Base-by-base conservation (phyloP, 495 filamentous ascomycete genomes). In the Terfezia claveryi region DNA sequence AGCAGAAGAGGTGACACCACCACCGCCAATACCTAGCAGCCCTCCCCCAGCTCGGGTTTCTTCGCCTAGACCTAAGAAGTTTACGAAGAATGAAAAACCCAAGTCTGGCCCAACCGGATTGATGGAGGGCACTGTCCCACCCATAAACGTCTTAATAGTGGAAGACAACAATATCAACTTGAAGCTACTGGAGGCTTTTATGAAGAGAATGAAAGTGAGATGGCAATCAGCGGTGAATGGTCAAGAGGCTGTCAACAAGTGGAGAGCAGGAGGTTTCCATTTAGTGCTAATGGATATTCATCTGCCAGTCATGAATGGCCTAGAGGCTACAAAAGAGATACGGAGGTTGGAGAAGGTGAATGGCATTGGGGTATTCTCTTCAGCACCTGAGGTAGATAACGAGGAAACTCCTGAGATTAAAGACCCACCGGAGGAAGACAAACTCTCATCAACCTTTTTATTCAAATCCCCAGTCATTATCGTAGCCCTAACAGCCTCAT, bases 141-240 rank as follows among this genome's bases (percentile, higher is more conserved):
- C 91, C 20, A 98, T 98, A 68, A 96, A 93, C 61, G 88, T 96
- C 9, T 73, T 98, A 16, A 95, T 98, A 55, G 91, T 98, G 37
- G 91, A 98, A 70, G 91, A 98, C 70, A 98, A 98, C 66, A 82
- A 89, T 57, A 96, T 98, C 73, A 98, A 98, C 61, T 73, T 96
- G 52, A 80, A 84, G 52, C 77, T 98, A 6, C 70, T 98, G 2
- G 91, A 96, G 62, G 87, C 87, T 0, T 94, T 98, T 66, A 91
- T 96, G 76, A 94, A 94, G 66, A 76, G 89, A 50, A 75, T 98
- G 37, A 94, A 92, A 62, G 91, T 98, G 32, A 82, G 91, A n/a
- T 96, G 91, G 91, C 82, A 88, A 66, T 92, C 87, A 50, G 91
- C 91, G 37, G 85, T 87, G 70, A 93, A 98, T 66, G 91, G 91